These are phyloP conservation scores for Senna tora DNA, from an alignment of 306 rosid species.

Conservation along the genomic window DNA sequence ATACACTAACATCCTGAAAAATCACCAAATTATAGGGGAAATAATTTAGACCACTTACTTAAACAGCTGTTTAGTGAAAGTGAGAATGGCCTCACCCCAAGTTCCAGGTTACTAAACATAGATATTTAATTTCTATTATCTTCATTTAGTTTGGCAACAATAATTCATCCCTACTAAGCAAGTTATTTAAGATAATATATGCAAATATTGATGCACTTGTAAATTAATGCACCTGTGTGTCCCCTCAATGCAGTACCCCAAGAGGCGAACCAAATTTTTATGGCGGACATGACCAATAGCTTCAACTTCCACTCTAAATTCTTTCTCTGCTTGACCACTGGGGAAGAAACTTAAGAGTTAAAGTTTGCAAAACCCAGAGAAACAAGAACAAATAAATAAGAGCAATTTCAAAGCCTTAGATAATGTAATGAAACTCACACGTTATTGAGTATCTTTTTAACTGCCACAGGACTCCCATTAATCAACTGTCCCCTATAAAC, in stretches of 20 bases:
- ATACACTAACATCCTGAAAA: slow-evolving; percentile 80
- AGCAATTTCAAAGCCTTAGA: slow-evolving; percentile 16
- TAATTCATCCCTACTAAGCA: not conserved
- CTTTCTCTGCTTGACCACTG: slow-evolving; percentile 97
- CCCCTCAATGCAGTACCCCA: slow-evolving; percentile 92
- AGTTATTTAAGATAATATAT: slow-evolving; percentile 19
- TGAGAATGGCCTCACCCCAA: slow-evolving; percentile 17
- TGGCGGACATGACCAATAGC: slow-evolving; percentile 98
- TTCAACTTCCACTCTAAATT: slow-evolving; percentile 93
- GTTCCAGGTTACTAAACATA: slow-evolving; percentile 8
- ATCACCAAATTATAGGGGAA: slow-evolving; percentile 21
- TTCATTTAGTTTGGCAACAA: slow-evolving; percentile 3
- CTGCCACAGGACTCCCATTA: slow-evolving; percentile 91
- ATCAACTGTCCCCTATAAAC: slow-evolving; percentile 79
- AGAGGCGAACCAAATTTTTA: slow-evolving; percentile 93
- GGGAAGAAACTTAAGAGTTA: slow-evolving; percentile 28
- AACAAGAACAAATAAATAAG: slow-evolving; percentile 34
- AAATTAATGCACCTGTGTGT: slow-evolving; percentile 70
- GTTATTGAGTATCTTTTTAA: slow-evolving; percentile 92
- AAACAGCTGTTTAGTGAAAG: not conserved
- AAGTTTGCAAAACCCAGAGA: slow-evolving; percentile 22
- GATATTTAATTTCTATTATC: not conserved
- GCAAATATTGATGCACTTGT: slow-evolving; percentile 3
- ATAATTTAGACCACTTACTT: not conserved
- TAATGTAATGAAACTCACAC: slow-evolving; percentile 59